These are phyloP conservation scores for Xylariaceae sp. DNA, from an alignment of 2,329 filamentous ascomycete species.

Conservation along the genomic window DNA sequence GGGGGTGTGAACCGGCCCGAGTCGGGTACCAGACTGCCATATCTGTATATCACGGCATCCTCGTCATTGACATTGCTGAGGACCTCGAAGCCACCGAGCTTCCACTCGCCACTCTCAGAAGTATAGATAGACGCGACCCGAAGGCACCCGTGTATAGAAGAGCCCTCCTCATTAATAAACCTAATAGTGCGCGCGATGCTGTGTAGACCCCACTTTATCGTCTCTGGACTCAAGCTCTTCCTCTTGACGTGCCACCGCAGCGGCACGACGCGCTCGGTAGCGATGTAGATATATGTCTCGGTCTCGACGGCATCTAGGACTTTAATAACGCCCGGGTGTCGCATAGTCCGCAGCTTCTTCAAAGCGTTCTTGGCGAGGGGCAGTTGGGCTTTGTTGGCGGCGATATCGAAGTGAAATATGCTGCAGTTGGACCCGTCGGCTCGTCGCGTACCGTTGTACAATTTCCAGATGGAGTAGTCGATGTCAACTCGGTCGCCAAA, in stretches of 20 bases:
- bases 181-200: slow-evolving; percentile 86
- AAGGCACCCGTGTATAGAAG: slow-evolving; percentile 85
- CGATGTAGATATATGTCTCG: slow-evolving; percentile 92
- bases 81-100: slow-evolving; percentile 87
- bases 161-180: slow-evolving; percentile 91
- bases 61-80: slow-evolving; percentile 95
- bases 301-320: slow-evolving; percentile 96
- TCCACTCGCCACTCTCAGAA: slow-evolving; percentile 97
- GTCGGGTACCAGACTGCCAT: slow-evolving; percentile 83
- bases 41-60: slow-evolving; percentile 89
- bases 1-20: slow-evolving; percentile 80
- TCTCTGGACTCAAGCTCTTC: slow-evolving; percentile 84
- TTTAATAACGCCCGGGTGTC: slow-evolving; percentile 92
- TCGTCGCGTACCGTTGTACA: slow-evolving; percentile 89
- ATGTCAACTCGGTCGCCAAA: slow-evolving; percentile 92
- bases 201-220: slow-evolving; percentile 92
- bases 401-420: slow-evolving; percentile 93
- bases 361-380: slow-evolving; percentile 90
- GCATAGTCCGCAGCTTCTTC: slow-evolving; percentile 86
- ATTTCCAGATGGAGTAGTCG: slow-evolving; percentile 91
- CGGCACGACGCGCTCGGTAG: slow-evolving; percentile 84
- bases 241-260: slow-evolving; percentile 86
- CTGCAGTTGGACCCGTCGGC: slow-evolving; percentile 93
- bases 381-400: slow-evolving; percentile 72
- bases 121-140: slow-evolving; percentile 85